Conservation (phyloP, 164 flowering plant genomes). For the Platanus orientalis region DNA sequence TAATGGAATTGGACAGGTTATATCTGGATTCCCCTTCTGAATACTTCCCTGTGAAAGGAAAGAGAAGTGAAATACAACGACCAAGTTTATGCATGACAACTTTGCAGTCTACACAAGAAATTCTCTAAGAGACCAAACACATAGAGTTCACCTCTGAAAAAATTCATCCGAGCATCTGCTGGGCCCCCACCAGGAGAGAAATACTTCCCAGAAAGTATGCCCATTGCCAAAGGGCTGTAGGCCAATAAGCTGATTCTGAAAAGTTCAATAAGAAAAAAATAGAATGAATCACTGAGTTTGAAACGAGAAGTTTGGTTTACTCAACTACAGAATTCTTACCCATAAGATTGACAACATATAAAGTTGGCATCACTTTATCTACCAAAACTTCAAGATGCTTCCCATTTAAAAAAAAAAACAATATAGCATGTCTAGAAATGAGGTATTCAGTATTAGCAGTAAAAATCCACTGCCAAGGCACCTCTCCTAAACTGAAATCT, state of each 20-base stretch:
- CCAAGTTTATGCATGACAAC: not conserved
- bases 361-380: not conserved
- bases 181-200: conserved; percentile 55
- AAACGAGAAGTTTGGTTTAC: not conserved
- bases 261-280: not conserved
- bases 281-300: not conserved
- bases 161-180: conserved; percentile 64
- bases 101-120: not conserved
- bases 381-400: not conserved
- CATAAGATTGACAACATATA: not conserved
- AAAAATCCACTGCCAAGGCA: not conserved
- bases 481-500: not conserved
- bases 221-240: conserved; percentile 93
- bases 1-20: conserved; percentile 38
- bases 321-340: not conserved
- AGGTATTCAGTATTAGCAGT: not conserved
- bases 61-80: not conserved
- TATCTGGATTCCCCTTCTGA: conserved; percentile 87
- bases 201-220: conserved; percentile 84
- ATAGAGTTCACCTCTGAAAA: conserved; percentile 50
- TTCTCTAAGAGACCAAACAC: not conserved
- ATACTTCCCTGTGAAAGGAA: conserved; percentile 50
- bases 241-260: conserved; percentile 68
- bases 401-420: not conserved
- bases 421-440: not conserved